Base-by-base conservation (phyloP, 1,284 basidiomycete genomes). In the Golubevia sp. region DNA sequence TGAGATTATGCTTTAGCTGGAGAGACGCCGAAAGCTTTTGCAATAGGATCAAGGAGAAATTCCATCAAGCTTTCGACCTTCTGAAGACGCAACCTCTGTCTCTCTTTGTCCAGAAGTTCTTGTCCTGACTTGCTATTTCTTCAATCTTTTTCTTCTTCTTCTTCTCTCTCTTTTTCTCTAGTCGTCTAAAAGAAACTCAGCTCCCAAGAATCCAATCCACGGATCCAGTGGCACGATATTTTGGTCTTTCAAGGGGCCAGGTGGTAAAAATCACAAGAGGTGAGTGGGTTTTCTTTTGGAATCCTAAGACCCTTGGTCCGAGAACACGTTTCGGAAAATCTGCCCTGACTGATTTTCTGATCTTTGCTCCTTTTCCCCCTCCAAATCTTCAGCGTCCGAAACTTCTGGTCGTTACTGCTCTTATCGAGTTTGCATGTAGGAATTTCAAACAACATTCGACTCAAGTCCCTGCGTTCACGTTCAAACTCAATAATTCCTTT, bases 181-280 rank as follows among this genome's bases (percentile, higher is more conserved):
- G 95, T 85, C 95, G 97, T 66, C 86, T 99, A 69, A 97, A 97
- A 84, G 97, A 99, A 82, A 98, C 95, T 0, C 97, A 99, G 82
- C 87, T 99, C 65, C 97, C 97, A 57, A 91, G 97, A 44, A 99
- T 99, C 74, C 95, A 97, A 85, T 85, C 97, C 59, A 90, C 90
- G 20, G 97, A 99, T 85, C 97, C 97, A 3, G 96, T 99, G 13
- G 94, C 96, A 48, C 89, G 94, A 68, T 99, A 99, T 85, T 99
- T 97, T 86, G 97, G 97, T 56, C 88, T 99, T 65, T 89, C 90
- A 79, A 88, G 97, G 66, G 95, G 96, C 23, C 93, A 97, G 84
- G 97, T 99, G 48, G 97, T 99, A 84, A 97, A 97, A 87, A 99
- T 99, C 76, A 99, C 92, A 65, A 88, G 97, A 50, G 75, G 73